phyloP scores from a whole-genome alignment of 768 basidiomycete species.

The Lentinula raphanica region DNA sequence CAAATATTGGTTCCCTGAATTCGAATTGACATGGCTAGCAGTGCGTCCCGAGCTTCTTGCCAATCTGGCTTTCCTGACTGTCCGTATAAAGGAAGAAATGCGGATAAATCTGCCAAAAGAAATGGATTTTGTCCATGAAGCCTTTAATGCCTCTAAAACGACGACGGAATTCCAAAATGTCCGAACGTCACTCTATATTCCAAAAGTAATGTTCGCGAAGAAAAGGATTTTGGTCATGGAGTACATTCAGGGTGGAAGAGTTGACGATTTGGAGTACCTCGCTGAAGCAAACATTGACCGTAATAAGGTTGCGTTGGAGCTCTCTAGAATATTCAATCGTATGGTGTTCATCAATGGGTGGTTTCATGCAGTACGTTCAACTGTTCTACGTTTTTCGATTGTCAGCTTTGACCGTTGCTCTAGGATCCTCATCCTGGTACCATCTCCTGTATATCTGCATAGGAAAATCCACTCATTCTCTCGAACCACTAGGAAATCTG shows the following conservation, averaged over 20 bases:
- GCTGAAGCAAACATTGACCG: constrained; percentile 81
- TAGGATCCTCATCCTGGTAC: constrained; percentile 86
- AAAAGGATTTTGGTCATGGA: constrained; percentile 94
- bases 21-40: constrained; percentile 90
- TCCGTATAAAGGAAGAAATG: constrained; percentile 83
- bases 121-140: constrained; percentile 93
- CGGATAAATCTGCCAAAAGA: constrained; percentile 85
- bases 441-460: not conserved
- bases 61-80: not conserved
- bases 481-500: constrained; percentile 61
- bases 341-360: constrained; percentile 97
- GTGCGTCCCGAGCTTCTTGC: constrained; percentile 28
- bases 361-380: constrained; percentile 66
- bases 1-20: constrained; percentile 91
- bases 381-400: not conserved
- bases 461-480: constrained; percentile 6
- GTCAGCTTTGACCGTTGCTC: constrained; percentile 3
- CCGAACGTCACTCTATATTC: constrained; percentile 83
- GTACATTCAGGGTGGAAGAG: constrained; percentile 81
- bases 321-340: constrained; percentile 78
- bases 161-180: constrained; percentile 63
- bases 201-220: constrained; percentile 70
- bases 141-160: constrained; percentile 73
- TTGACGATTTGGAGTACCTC: constrained; percentile 84
- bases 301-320: constrained; percentile 88